Conservation (phyloP, 2,329 filamentous ascomycete genomes). For the Penicillium concentricum region DNA sequence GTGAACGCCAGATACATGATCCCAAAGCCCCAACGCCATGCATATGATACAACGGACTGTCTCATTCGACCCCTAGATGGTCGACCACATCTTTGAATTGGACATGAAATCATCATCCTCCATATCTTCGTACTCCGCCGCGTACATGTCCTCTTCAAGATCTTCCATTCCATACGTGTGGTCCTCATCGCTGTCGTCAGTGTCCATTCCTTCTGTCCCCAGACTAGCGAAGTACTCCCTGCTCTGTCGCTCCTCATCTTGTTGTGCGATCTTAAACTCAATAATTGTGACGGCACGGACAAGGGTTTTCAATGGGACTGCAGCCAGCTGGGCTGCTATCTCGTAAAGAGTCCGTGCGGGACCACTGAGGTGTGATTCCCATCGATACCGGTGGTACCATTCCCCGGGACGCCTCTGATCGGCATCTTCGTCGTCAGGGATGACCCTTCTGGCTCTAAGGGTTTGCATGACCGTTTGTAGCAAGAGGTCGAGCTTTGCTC, state of each 20-base stretch:
- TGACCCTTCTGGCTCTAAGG: slow-evolving; percentile 40
- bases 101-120: neutral
- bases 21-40: slow-evolving; percentile 1
- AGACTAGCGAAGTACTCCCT: slow-evolving; percentile 27
- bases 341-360: slow-evolving; percentile 51
- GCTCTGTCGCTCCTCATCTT: slow-evolving; percentile 37
- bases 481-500: slow-evolving; percentile 35
- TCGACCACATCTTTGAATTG: slow-evolving; percentile 20
- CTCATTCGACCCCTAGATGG: slow-evolving; percentile 7
- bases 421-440: slow-evolving; percentile 34
- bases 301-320: slow-evolving; percentile 51
- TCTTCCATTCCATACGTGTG: slow-evolving; percentile 8
- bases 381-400: slow-evolving; percentile 51
- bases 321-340: slow-evolving; percentile 51
- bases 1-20: slow-evolving; percentile 1
- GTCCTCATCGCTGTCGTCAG: slow-evolving; percentile 13
- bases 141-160: neutral
- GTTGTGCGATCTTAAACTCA: slow-evolving; percentile 47
- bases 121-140: neutral
- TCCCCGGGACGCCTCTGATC: slow-evolving; percentile 48
- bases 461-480: slow-evolving; percentile 45
- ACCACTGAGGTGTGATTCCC: slow-evolving; percentile 48
- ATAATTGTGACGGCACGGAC: slow-evolving; percentile 51
- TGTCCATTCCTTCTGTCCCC: slow-evolving; percentile 20
- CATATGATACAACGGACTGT: neutral